Evolutionary conservation across 257 asterid genomes (phyloP), one percentile per base, ranked within the genome.

Genomic region (Primulina huaijiensis): DNA sequence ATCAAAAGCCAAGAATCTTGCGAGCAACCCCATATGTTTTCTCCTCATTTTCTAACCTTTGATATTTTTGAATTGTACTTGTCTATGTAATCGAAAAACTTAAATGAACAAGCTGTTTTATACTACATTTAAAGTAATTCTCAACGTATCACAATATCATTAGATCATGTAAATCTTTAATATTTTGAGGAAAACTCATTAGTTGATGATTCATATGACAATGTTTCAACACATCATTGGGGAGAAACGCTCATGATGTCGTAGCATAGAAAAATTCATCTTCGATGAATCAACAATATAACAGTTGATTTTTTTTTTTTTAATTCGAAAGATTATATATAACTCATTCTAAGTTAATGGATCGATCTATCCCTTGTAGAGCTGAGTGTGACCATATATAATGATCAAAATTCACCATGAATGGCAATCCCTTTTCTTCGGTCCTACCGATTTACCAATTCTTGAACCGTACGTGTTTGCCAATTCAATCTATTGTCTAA

Each of bases 1-100:
- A 37, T 76, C 25, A 62, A 63, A 35, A 59, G 72, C 59, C 72
- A 77, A 64, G 67, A 72, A 72, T 77, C 50, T 64, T 10, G 66
- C 60, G 59, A n/a, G 72, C 50, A 27, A 30, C 20, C 29, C 62
- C 9, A 31, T 46, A 29, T 21, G 17, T 61, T 62, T 21, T 55
- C 68, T 1, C 43, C 27, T 11, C 3, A 57, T 11, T 57, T 64
- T 7, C 64, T 12, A 64, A 37, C 61, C 65, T 64, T 40, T 53
- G 67, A 30, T 65, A 62, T 50, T 50, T 50, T 50, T 6, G 17
- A 3, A 37, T 43, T 27, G 43, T 35, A 5, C 0, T 2, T 17
- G 57, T 17, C 7, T 43, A 40, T 40, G 17, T 2, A 3, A 40
- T 40, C 3, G 50, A 40, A 40, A 40, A 10, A 2, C 16, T 40